Percentiles rank a stretch among this genome's conserved stretches.
Evolutionary conservation across 768 basidiomycete genomes (phyloP).

Genomic region (Agrocybe pediades): DNA sequence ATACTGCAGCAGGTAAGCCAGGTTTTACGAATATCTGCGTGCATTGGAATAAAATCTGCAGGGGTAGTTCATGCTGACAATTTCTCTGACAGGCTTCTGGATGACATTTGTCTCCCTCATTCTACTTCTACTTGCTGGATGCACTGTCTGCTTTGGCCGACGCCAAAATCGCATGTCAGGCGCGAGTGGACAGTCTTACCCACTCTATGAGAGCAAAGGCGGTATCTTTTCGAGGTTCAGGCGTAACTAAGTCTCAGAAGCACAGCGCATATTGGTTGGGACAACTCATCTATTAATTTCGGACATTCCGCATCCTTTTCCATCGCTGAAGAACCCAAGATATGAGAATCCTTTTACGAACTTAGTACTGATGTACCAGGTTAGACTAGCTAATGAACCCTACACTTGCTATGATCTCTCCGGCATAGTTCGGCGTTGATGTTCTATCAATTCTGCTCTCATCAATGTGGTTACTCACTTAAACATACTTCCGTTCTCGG

Average conservation of each 20-base stretch:
- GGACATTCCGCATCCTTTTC: too few relatives aligned
- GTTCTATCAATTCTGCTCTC: too few relatives aligned
- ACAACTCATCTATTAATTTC: too few relatives aligned
- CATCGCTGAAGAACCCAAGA: too few relatives aligned
- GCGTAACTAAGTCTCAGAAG: neutral
- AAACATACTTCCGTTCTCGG: too few relatives aligned
- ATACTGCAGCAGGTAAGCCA: slow-evolving; percentile 61
- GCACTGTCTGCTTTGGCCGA: slow-evolving; percentile 72
- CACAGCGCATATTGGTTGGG: too few relatives aligned
- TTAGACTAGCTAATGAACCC: too few relatives aligned
- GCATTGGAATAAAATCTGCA: neutral
- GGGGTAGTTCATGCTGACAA: neutral
- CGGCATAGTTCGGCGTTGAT: too few relatives aligned
- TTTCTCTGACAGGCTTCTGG: slow-evolving; percentile 62
- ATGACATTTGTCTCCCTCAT: slow-evolving; percentile 69
- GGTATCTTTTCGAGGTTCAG: neutral
- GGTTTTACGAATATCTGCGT: neutral
- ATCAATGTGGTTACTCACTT: too few relatives aligned
- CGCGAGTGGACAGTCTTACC: neutral
- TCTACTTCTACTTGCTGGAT: slow-evolving; percentile 65
- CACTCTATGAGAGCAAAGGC: neutral
- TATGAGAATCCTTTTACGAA: too few relatives aligned
- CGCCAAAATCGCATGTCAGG: slow-evolving; percentile 51
- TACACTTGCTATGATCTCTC: too few relatives aligned
- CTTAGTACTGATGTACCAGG: too few relatives aligned